These are phyloP conservation scores for Calycina herbarum DNA, from an alignment of 2,329 filamentous ascomycete genomes.

Conservation along the genomic window DNA sequence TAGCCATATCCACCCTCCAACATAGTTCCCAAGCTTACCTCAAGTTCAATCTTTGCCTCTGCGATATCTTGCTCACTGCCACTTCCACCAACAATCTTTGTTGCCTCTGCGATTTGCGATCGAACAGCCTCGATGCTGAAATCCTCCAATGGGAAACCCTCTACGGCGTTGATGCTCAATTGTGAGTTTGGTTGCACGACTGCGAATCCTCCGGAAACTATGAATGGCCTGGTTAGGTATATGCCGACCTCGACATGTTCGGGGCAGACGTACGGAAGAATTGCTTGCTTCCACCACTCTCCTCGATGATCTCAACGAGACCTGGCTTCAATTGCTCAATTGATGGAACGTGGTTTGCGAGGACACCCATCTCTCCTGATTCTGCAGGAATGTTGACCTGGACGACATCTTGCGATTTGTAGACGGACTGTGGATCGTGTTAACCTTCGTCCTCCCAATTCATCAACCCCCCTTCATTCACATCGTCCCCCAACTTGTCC, in stretches of 20 bases:
- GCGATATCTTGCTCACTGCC: slow-evolving; percentile 97
- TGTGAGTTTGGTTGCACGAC: slow-evolving; percentile 92
- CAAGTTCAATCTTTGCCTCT: slow-evolving; percentile 98
- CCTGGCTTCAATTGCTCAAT: slow-evolving; percentile 99
- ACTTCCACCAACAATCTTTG: slow-evolving; percentile 87
- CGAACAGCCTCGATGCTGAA: slow-evolving; percentile 91
- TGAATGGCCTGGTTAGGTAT: not conserved
- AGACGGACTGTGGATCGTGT: slow-evolving; percentile 63
- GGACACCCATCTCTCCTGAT: slow-evolving; percentile 98
- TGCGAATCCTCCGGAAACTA: slow-evolving; percentile 95
- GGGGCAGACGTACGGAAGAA: slow-evolving; percentile 81
- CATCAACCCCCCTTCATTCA: not conserved
- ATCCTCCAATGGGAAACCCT: slow-evolving; percentile 91
- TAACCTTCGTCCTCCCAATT: slow-evolving; percentile 18
- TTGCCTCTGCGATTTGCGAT: slow-evolving; percentile 88
- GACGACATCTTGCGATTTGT: slow-evolving; percentile 69
- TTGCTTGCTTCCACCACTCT: slow-evolving; percentile 85
- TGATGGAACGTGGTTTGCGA: slow-evolving; percentile 97
- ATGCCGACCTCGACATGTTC: not conserved
- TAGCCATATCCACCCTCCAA: slow-evolving; percentile 33
- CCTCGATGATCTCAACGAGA: slow-evolving; percentile 92
- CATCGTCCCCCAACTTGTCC: slow-evolving; percentile 29
- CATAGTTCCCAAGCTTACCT: slow-evolving; percentile 62
- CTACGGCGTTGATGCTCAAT: slow-evolving; percentile 97
- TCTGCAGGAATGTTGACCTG: slow-evolving; percentile 99